Percentiles rank a stretch among this genome's conserved stretches.
These are phyloP conservation scores for Ceratobasidium sp. DNA, from an alignment of 1,284 basidiomycete species.

Conservation along the genomic window DNA sequence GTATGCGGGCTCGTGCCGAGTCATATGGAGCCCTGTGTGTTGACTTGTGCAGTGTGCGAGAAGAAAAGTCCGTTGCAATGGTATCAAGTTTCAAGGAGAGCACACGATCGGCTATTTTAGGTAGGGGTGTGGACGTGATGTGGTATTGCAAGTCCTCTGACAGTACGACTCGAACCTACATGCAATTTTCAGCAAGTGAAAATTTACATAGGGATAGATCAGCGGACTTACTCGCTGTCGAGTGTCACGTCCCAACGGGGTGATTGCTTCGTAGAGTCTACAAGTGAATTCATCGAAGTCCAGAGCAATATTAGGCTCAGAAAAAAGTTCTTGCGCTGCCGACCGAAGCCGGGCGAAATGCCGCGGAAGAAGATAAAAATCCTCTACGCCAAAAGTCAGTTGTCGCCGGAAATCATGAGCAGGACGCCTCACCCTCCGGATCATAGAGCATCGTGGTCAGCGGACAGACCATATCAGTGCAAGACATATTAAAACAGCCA, in stretches of 20 bases:
- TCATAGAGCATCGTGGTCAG: constrained; percentile 24
- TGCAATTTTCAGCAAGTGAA: too few species aligned
- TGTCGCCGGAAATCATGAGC: not conserved
- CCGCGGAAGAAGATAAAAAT: constrained; percentile 10
- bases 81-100: constrained; percentile 13
- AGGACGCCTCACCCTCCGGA: not conserved
- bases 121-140: constrained; percentile 4
- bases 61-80: not conserved
- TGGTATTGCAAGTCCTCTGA: not conserved
- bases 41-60: not conserved
- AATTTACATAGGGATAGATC: not conserved
- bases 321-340: not conserved
- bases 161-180: constrained; percentile 11
- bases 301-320: not conserved
- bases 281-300: not conserved
- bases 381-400: not conserved
- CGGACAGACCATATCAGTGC: not conserved
- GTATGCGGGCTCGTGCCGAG: not conserved
- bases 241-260: not conserved
- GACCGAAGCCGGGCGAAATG: constrained; percentile 3
- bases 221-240: constrained; percentile 8
- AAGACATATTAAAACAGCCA: not conserved
- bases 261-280: not conserved
- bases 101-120: not conserved
- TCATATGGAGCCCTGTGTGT: constrained; percentile 1